phyloP scores from a whole-genome alignment of 805 yeast species.

The Priceomyces haplophilus region DNA sequence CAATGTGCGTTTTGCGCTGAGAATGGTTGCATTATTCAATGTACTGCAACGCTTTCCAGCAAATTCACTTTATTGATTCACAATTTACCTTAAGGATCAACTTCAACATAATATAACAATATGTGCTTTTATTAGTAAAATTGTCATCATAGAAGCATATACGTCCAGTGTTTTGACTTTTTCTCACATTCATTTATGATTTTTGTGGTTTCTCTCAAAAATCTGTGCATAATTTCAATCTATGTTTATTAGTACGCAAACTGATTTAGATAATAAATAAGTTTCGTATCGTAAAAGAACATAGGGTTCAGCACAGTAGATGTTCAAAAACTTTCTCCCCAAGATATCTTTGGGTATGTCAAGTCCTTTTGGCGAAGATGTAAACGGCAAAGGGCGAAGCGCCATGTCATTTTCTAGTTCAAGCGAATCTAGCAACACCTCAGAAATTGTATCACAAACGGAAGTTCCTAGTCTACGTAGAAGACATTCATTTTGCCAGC shows the following conservation, averaged over 20 bases:
- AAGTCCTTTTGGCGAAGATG: not conserved
- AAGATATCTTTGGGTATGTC: not conserved
- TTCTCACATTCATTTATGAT: not conserved
- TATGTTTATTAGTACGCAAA: not conserved
- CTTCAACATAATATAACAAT: no score
- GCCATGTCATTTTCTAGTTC: conserved; percentile 1
- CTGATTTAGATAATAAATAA: not conserved
- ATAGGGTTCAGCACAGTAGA: not conserved
- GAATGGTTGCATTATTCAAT: no score
- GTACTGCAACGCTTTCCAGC: no score
- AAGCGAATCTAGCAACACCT: not conserved
- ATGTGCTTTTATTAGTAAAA: no score
- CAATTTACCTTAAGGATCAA: no score
- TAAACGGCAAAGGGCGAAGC: not conserved
- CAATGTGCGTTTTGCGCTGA: no score
- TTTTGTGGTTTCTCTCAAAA: not conserved
- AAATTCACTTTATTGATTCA: no score
- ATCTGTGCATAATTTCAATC: not conserved
- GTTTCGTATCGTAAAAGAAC: not conserved
- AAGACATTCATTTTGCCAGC: conserved; percentile 13
- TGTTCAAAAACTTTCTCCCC: conserved; percentile 4
- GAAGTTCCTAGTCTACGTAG: conserved; percentile 7
- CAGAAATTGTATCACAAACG: not conserved
- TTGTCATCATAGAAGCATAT: no score
- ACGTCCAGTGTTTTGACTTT: no score